Evolutionary conservation across 2,329 filamentous ascomycete species (phyloP).

Genomic region (Aspergillus awamori): DNA sequence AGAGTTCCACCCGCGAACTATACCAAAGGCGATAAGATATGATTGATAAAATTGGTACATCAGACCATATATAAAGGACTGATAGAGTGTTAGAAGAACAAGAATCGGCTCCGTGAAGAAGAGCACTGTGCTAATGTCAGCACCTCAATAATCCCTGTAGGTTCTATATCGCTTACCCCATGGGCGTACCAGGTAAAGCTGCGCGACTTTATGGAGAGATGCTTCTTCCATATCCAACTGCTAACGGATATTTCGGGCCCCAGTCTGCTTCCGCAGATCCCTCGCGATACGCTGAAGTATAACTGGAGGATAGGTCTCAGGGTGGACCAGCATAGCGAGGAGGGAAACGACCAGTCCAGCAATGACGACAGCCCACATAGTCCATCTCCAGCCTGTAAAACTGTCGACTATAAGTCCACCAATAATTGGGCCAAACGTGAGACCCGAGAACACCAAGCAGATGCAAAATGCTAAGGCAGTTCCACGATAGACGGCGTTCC

Average conservation of each 20-base stretch:
- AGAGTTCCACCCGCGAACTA: background rate
- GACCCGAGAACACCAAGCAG: background rate
- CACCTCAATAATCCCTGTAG: too few species aligned
- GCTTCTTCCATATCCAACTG: background rate
- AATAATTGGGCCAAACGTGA: background rate
- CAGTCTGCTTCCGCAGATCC: background rate
- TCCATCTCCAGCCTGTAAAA: background rate
- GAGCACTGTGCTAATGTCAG: background rate
- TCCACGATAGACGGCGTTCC: background rate
- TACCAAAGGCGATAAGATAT: background rate
- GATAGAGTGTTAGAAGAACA: background rate
- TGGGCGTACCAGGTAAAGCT: too few species aligned
- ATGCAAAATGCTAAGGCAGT: background rate
- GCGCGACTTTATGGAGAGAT: too few species aligned
- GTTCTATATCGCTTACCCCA: too few species aligned
- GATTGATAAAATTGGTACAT: background rate
- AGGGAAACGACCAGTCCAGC: background rate
- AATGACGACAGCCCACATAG: slow-evolving; percentile 4
- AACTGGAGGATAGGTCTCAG: background rate
- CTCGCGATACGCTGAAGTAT: background rate
- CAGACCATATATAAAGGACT: background rate
- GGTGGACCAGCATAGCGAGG: background rate
- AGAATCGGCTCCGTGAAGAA: background rate
- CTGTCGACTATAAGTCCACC: background rate
- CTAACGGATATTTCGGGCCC: background rate